Evolutionary conservation across 2,329 filamentous ascomycete genomes (phyloP).

Genomic region (Arthrobotrys iridis): DNA sequence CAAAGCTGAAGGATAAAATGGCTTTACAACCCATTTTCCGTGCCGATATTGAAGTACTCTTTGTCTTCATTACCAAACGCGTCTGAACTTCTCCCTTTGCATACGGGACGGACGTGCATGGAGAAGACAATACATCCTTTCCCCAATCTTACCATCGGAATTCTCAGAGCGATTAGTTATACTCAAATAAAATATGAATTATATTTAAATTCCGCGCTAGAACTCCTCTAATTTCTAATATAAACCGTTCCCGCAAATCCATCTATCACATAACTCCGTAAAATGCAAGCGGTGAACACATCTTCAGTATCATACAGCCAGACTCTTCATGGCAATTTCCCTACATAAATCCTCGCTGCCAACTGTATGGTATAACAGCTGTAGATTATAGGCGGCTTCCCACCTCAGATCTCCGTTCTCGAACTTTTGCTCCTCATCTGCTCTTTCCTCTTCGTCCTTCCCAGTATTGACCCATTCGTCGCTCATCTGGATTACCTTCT

Average conservation of each 20-base stretch:
- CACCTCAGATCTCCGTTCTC: constrained; percentile 67
- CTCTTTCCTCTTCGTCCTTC: constrained; percentile 59
- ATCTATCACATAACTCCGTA: neutral
- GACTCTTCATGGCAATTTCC: constrained; percentile 67
- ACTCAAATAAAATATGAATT: too few species aligned
- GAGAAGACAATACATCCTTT: constrained; percentile 69
- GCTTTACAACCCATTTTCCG: constrained; percentile 61
- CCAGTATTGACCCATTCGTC: constrained; percentile 60
- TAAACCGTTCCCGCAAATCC: neutral
- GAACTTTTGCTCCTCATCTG: constrained; percentile 62
- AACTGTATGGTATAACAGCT: constrained; percentile 72
- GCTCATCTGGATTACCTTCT: constrained; percentile 67
- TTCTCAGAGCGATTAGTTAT: neutral
- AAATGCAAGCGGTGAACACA: too few species aligned
- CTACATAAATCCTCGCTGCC: constrained; percentile 72
- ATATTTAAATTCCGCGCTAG: neutral
- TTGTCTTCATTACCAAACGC: constrained; percentile 73
- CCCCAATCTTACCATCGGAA: too few species aligned
- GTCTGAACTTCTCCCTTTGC: constrained; percentile 62
- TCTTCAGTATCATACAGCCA: constrained; percentile 37
- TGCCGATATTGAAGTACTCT: constrained; percentile 64
- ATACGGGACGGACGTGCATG: constrained; percentile 71
- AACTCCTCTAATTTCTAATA: neutral
- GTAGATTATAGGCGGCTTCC: constrained; percentile 79
- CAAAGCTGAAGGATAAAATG: constrained; percentile 58